These are phyloP conservation scores for Smallanthus sonchifolius DNA, from an alignment of 129 eudicot species.

Conservation along the genomic window DNA sequence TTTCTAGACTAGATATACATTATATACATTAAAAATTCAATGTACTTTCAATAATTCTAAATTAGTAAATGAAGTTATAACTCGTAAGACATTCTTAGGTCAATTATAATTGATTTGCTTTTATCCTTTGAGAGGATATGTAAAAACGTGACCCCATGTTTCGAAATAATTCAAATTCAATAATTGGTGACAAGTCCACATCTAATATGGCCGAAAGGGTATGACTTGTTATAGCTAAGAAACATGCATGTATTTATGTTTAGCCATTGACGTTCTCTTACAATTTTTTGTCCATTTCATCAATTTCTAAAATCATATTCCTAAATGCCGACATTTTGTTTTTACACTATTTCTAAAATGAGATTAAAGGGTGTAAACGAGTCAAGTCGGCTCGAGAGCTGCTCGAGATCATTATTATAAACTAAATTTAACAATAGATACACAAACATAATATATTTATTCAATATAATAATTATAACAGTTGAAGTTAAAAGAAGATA, in stretches of 20 bases:
- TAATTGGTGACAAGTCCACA: constrained; percentile 8
- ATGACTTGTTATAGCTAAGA: not conserved
- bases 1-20: too few species aligned
- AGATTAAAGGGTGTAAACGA: too few species aligned
- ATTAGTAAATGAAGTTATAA: not conserved
- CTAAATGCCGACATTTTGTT: not conserved
- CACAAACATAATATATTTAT: too few species aligned
- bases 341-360: too few species aligned
- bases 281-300: not conserved
- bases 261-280: not conserved
- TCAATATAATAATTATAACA: too few species aligned
- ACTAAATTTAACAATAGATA: too few species aligned
- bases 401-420: too few species aligned
- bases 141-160: not conserved
- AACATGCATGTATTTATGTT: constrained; percentile 1
- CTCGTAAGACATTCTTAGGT: not conserved
- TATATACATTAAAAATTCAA: too few species aligned
- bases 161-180: not conserved
- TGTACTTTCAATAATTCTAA: not conserved
- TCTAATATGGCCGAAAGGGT: not conserved
- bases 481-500: too few species aligned
- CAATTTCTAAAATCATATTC: not conserved
- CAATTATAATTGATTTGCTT: not conserved
- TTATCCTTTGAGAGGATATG: not conserved
- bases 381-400: too few species aligned